Evolutionary conservation across 352 stramenopile genomes (phyloP).

Genomic region (Globisporangium barbulae): DNA sequence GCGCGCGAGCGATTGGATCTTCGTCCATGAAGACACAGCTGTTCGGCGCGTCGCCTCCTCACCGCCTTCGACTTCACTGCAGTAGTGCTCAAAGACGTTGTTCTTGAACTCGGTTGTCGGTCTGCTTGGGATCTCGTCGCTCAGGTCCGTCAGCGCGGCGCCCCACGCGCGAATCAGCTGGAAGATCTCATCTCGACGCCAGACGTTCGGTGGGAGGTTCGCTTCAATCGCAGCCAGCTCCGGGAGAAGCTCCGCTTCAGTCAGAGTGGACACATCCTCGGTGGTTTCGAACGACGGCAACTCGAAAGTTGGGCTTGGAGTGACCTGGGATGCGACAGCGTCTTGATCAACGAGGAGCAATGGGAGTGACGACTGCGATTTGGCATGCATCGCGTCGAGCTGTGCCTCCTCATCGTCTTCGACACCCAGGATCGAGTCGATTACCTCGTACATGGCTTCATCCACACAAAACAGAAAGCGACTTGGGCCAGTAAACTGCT

Average conservation of each 20-base stretch:
- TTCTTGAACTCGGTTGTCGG: not conserved
- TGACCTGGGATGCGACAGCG: not conserved
- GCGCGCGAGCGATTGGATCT: not conserved
- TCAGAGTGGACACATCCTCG: not conserved
- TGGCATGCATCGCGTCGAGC: not conserved
- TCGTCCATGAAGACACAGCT: constrained; percentile 1
- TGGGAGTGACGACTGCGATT: not conserved
- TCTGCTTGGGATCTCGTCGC: not conserved
- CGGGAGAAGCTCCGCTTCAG: not conserved
- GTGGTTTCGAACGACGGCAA: not conserved
- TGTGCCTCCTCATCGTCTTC: not conserved
- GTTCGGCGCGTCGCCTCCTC: not conserved
- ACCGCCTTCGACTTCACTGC: not conserved
- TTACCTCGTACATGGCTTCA: not conserved
- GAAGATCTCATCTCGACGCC: not conserved
- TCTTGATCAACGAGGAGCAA: not conserved
- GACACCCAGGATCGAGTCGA: not conserved
- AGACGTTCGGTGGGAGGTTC: not conserved
- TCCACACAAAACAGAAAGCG: not conserved
- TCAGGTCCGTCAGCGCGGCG: not conserved
- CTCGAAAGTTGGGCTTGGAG: not conserved
- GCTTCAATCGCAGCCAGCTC: not conserved
- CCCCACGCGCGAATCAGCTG: constrained; percentile 3
- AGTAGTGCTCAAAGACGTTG: not conserved
- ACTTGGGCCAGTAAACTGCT: not conserved